A percentile compares a stretch with the other conserved stretches of the same genome.
Conservation (phyloP, 73 alveolate species). For the Blepharisma stoltei region DNA sequence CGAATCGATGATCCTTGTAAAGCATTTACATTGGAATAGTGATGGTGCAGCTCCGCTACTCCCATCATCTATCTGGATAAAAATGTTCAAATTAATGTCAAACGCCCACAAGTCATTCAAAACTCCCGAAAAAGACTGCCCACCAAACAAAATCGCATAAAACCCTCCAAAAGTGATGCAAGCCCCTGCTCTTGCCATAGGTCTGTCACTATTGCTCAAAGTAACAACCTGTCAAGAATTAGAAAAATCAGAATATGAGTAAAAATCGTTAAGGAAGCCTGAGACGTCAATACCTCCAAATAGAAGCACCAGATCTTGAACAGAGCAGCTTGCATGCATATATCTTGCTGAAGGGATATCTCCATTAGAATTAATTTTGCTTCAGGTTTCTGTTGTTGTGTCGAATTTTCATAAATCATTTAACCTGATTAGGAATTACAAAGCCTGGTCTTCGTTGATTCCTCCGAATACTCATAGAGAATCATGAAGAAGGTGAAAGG, state of each 20-base stretch:
- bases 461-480: too few species aligned
- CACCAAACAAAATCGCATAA: neutral
- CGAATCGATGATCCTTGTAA: neutral
- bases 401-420: too few species aligned
- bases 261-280: neutral
- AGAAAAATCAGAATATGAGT: neutral
- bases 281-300: neutral
- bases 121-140: neutral
- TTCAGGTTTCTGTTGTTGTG: too few species aligned
- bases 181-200: constrained; percentile 1
- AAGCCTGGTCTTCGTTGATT: too few species aligned
- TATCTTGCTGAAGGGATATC: neutral
- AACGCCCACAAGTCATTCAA: neutral
- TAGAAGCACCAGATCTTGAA: neutral
- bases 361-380: neutral
- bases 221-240: neutral
- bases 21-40: neutral
- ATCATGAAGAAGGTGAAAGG: too few species aligned
- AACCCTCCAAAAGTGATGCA: neutral
- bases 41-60: too few species aligned
- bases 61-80: neutral
- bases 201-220: neutral
- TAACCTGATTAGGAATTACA: too few species aligned
- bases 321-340: neutral
- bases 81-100: neutral